These are phyloP conservation scores for Penicillium antarcticum DNA, from an alignment of 495 filamentous ascomycete species.

Conservation along the genomic window DNA sequence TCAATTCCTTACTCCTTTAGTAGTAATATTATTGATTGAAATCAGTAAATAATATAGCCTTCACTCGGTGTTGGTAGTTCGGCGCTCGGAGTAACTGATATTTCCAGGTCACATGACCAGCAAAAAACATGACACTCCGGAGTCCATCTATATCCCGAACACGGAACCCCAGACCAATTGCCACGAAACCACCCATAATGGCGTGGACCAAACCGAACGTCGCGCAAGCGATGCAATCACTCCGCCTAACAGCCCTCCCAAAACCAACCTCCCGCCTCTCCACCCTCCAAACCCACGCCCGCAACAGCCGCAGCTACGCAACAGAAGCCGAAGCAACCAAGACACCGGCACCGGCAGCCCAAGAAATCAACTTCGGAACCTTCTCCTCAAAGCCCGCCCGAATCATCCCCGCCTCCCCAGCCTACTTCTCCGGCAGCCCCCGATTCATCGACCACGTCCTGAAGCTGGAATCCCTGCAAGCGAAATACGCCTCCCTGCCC, in stretches of 20 bases:
- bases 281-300: constrained; percentile 11
- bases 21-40: too few species aligned
- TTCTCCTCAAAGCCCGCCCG: constrained; percentile 50
- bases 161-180: constrained; percentile 2
- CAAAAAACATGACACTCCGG: constrained; percentile 18
- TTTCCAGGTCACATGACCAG: constrained; percentile 4
- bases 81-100: constrained; percentile 3
- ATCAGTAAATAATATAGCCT: too few species aligned
- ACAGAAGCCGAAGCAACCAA: constrained; percentile 19
- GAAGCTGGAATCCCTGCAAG: constrained; percentile 63
- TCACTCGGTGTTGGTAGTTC: background rate
- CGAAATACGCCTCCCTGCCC: constrained; percentile 69
- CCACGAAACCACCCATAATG: constrained; percentile 21
- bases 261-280: constrained; percentile 5
- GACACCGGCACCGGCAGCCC: constrained; percentile 29
- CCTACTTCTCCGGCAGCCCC: constrained; percentile 88
- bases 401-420: constrained; percentile 76
- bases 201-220: constrained; percentile 37
- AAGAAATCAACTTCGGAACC: constrained; percentile 41
- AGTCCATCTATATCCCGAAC: constrained; percentile 1
- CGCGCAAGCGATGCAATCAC: constrained; percentile 35
- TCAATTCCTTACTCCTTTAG: too few species aligned
- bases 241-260: constrained; percentile 25
- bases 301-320: constrained; percentile 32
- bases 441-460: constrained; percentile 84